Percentiles rank a stretch among this genome's conserved stretches.
Conservation (phyloP, 1,139 yeast genomes). For the Pichia sp. region DNA sequence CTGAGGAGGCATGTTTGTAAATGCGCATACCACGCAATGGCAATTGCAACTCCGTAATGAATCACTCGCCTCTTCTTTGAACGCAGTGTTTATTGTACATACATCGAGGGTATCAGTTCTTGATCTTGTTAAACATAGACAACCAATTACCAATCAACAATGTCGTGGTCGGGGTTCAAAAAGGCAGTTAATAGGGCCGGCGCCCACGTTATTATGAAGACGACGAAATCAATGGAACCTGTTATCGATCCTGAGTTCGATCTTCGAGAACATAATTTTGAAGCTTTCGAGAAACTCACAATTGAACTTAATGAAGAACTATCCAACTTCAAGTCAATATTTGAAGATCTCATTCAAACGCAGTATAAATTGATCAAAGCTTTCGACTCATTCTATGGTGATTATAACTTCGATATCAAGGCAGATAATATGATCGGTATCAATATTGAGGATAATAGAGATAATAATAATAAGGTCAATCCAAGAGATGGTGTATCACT, state of each 20-base stretch:
- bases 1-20: no score
- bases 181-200: constrained; percentile 57
- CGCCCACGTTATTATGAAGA: constrained; percentile 45
- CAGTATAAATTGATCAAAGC: constrained; percentile 43
- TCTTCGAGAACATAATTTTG: constrained; percentile 41
- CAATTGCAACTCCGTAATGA: no score
- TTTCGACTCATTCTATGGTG: constrained; percentile 44
- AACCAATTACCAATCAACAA: constrained; percentile 19
- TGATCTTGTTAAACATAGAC: no score
- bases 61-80: no score
- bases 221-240: constrained; percentile 41
- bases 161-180: constrained; percentile 55
- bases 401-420: constrained; percentile 22
- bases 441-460: neutral
- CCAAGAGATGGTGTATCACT: constrained; percentile 26
- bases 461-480: constrained; percentile 9
- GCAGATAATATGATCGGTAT: constrained; percentile 14
- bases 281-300: constrained; percentile 40
- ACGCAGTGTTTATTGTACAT: no score
- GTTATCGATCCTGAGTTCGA: constrained; percentile 45
- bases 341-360: constrained; percentile 33
- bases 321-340: constrained; percentile 34
- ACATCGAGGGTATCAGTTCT: no score
- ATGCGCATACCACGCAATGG: neutral
- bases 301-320: constrained; percentile 36